Evolutionary conservation across 2,329 filamentous ascomycete species (phyloP), one percentile per base, ranked within the genome.

Genomic region (Aspergillus sp.): DNA sequence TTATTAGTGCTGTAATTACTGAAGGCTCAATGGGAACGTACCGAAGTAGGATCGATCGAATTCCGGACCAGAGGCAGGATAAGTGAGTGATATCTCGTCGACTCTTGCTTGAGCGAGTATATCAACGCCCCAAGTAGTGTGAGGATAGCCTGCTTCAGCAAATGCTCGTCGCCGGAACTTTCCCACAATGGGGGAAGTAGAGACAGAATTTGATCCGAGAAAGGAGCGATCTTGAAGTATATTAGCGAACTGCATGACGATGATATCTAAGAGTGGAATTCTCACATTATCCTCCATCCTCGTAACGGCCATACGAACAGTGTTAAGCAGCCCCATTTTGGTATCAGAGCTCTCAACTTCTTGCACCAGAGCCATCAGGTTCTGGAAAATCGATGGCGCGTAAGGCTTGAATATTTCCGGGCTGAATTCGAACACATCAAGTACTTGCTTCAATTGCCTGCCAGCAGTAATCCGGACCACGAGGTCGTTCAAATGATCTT

Each of bases 61-160:
- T 89, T 89, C 45, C 86, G 82, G 42, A 99, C 88, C 50, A 98
- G 83, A 0, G 93, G 93, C 17, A 96, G 77, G 64, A 97, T 89
- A 52, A 93, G 81, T 15, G 82, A 75, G 62, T 97, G 91, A 65
- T 96, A 96, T 17, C 87, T 83, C 60, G 88, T 83, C 4, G 91
- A 95, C 9, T 89, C 84, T 12, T 84, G 82, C 58, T 89, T 91
- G 85, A 98, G 90, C 2, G 93, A 89, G 69, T 87, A 87, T n/a
- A 96, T 90, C 13, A 99, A 81, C 2, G 91, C 88, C 2, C 90
- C 83, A 51, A 98, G 85, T 39, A 98, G 89, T 2, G 89, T 90
- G 56, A 98, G 83, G 52, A 98, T 92, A 1, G 91, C 87, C 74
- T 97, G 93, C 74, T 98, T 98, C 81, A 97, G 89, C 73, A 98